phyloP scores from a whole-genome alignment of 2,329 filamentous ascomycete species.

The Clarireedia hainanense region DNA sequence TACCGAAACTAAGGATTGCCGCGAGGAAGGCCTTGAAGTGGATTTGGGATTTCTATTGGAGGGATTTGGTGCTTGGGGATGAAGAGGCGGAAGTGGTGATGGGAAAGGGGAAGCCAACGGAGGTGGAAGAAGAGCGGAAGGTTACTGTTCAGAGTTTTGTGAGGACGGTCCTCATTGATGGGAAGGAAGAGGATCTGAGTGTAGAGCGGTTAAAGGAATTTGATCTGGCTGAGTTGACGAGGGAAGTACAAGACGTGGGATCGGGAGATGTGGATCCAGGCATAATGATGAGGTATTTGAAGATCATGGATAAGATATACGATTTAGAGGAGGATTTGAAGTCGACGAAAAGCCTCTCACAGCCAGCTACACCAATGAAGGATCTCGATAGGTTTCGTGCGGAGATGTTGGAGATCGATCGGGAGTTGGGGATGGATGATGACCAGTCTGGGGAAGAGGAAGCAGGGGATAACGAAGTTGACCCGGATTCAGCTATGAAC shows the following conservation, averaged over 20 bases:
- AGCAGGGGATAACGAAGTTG: neutral
- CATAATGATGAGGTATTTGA: constrained; percentile 24
- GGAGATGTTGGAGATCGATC: constrained; percentile 19
- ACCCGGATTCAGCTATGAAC: neutral
- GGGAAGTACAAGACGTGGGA: constrained; percentile 19
- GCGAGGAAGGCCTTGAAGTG: constrained; percentile 65
- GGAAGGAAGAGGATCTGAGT: constrained; percentile 19
- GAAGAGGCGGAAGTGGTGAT: neutral
- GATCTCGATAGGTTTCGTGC: constrained; percentile 16
- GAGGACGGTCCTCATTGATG: constrained; percentile 14
- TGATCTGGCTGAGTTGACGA: constrained; percentile 17
- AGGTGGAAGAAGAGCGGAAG: constrained; percentile 15
- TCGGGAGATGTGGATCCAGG: constrained; percentile 12
- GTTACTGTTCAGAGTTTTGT: constrained; percentile 1
- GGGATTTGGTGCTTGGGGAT: constrained; percentile 31
- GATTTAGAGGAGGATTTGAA: constrained; percentile 2
- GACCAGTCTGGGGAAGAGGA: constrained; percentile 12
- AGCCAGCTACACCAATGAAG: neutral
- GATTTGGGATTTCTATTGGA: constrained; percentile 91
- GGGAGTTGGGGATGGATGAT: constrained; percentile 14
- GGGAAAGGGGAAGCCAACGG: constrained; percentile 4
- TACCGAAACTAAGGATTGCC: constrained; percentile 64
- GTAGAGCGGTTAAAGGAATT: constrained; percentile 7
- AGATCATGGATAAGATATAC: constrained; percentile 37
- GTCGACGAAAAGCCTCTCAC: neutral